Evolutionary conservation across 2,329 filamentous ascomycete genomes (phyloP).

Genomic region (Ceratocystiopsis minuta): DNA sequence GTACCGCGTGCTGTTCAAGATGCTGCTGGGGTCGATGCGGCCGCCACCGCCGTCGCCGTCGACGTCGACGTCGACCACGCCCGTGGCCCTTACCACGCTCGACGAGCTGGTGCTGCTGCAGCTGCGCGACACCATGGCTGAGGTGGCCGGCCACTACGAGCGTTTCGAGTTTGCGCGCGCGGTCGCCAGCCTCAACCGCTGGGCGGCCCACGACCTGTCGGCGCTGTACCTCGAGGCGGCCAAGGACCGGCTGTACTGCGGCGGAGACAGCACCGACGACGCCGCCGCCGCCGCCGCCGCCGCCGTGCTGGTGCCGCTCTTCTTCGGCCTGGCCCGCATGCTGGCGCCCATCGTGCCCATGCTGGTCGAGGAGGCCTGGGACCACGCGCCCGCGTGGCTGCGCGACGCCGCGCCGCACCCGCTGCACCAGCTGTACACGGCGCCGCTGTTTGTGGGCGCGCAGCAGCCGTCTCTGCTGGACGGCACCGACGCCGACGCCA

Average conservation of each 20-base stretch:
- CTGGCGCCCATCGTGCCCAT: slow-evolving; percentile 66
- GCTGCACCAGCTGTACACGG: slow-evolving; percentile 27
- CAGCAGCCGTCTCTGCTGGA: slow-evolving; percentile 16
- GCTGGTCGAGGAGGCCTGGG: slow-evolving; percentile 79
- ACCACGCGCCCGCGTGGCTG: slow-evolving; percentile 50
- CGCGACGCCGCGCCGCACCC: slow-evolving; percentile 17
- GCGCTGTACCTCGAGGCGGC: slow-evolving; percentile 86
- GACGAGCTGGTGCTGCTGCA: slow-evolving; percentile 67
- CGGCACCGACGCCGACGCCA: slow-evolving; percentile 18
- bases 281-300: slow-evolving; percentile 35
- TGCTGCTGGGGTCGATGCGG: slow-evolving; percentile 63
- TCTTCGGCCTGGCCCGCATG: slow-evolving; percentile 57
- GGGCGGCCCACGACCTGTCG: slow-evolving; percentile 68
- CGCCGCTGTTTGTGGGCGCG: slow-evolving; percentile 19
- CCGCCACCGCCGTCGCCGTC: too few species aligned
- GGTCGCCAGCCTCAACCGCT: slow-evolving; percentile 55
- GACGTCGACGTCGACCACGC: slow-evolving; percentile 28
- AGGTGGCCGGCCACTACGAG: slow-evolving; percentile 46
- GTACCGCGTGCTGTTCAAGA: slow-evolving; percentile 77
- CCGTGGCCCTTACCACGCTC: slow-evolving; percentile 30
- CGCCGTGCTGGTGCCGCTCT: slow-evolving; percentile 47
- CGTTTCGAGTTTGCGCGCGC: slow-evolving; percentile 72
- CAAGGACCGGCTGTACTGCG: slow-evolving; percentile 81
- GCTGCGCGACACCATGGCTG: slow-evolving; percentile 43
- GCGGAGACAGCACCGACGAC: too few species aligned